A percentile compares a stretch with the other conserved stretches of the same genome.
Evolutionary conservation across 129 eudicot genomes (phyloP).

Genomic region (Escallonia rubra): DNA sequence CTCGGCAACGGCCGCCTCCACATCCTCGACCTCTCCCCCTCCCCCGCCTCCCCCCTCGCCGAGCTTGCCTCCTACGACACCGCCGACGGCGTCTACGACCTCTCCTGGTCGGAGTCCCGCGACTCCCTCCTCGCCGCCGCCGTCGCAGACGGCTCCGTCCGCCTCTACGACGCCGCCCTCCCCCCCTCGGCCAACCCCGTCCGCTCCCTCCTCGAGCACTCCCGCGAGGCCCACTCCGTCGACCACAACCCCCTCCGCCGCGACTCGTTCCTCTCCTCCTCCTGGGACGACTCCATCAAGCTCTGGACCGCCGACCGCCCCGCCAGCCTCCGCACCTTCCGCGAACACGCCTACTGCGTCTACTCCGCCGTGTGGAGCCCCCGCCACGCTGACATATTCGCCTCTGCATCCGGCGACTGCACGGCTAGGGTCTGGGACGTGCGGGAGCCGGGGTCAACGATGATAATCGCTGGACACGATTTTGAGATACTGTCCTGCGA

Average conservation of each 20-base stretch:
- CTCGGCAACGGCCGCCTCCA: constrained; percentile 68
- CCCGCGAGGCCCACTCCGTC: constrained; percentile 80
- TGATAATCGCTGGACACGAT: constrained; percentile 94
- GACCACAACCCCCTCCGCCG: constrained; percentile 76
- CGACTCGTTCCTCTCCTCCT: constrained; percentile 74
- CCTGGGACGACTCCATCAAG: constrained; percentile 94
- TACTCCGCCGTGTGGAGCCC: constrained; percentile 89
- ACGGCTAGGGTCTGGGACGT: constrained; percentile 95
- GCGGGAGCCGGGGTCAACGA: constrained; percentile 91
- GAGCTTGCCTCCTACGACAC: constrained; percentile 82
- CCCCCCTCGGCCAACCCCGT: constrained; percentile 80
- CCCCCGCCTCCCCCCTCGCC: constrained; percentile 59
- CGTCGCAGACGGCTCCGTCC: constrained; percentile 88
- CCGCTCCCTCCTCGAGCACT: constrained; percentile 77
- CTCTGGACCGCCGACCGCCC: constrained; percentile 88
- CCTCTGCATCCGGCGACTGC: constrained; percentile 94
- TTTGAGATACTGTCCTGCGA: constrained; percentile 80
- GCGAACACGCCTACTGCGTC: constrained; percentile 94
- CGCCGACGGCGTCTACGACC: constrained; percentile 92
- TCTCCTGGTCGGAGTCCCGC: constrained; percentile 94
- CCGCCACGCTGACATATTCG: constrained; percentile 82
- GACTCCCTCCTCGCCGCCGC: constrained; percentile 85
- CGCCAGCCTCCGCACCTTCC: constrained; percentile 70
- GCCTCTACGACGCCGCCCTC: constrained; percentile 78
- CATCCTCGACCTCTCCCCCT: constrained; percentile 75